Percentiles rank a stretch among this genome's conserved stretches.
These are phyloP conservation scores for Xylariaceae sp. DNA, from an alignment of 2,329 filamentous ascomycete genomes.

Conservation along the genomic window DNA sequence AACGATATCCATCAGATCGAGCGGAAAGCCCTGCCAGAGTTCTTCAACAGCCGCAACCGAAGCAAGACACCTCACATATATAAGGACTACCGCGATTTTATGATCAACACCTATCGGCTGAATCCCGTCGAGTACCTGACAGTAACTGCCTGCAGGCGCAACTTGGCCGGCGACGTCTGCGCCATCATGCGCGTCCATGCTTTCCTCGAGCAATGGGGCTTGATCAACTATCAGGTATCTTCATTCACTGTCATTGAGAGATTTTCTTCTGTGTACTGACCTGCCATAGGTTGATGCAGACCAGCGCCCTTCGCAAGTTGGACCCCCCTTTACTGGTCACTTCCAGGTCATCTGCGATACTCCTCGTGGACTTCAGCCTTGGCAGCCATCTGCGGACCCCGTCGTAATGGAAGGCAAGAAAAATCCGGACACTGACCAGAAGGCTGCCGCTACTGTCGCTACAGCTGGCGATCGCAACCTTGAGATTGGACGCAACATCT, in stretches of 20 bases:
- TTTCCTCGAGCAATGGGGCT: conserved; percentile 95
- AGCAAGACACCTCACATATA: conserved; percentile 97
- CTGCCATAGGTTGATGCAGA: conserved; percentile 78
- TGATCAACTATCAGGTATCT: conserved; percentile 95
- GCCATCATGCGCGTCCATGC: conserved; percentile 98
- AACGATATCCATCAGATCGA: conserved; percentile 83
- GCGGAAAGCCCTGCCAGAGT: conserved; percentile 90
- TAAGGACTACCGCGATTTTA: conserved; percentile 98
- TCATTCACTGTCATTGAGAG: background rate
- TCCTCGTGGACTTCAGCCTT: conserved; percentile 85
- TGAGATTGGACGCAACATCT: conserved; percentile 91
- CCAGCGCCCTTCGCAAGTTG: conserved; percentile 88
- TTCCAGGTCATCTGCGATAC: conserved; percentile 96
- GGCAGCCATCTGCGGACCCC: conserved; percentile 81
- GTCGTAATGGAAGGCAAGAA: conserved; percentile 54
- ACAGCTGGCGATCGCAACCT: conserved; percentile 79
- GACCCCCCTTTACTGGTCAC: conserved; percentile 93
- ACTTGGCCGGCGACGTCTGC: conserved; percentile 93
- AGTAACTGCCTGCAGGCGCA: conserved; percentile 89
- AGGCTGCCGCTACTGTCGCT: conserved; percentile 56
- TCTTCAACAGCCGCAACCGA: conserved; percentile 96
- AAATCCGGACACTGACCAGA: conserved; percentile 62
- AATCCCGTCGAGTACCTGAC: conserved; percentile 96
- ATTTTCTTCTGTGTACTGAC: conserved; percentile 18
- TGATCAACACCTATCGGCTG: conserved; percentile 98